These are phyloP conservation scores for Fusarium aywerte DNA, from an alignment of 2,329 filamentous ascomycete species.

Conservation along the genomic window DNA sequence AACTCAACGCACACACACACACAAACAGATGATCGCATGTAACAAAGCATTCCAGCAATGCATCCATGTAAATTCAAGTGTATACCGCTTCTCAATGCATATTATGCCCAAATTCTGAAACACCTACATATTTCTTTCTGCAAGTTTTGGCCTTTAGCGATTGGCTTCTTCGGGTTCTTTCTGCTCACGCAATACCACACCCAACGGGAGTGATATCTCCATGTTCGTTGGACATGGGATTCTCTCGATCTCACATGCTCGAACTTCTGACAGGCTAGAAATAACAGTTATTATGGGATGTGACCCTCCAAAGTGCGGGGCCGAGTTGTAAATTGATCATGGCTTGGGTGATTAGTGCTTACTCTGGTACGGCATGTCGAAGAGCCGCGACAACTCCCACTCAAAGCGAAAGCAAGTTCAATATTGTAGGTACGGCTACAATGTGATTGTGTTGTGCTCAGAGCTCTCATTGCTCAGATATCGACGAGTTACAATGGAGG, in stretches of 20 bases:
- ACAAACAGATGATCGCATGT: background rate
- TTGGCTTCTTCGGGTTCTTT: background rate
- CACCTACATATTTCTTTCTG: conserved; percentile 1
- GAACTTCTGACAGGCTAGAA: conserved; percentile 8
- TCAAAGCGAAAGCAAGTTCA: background rate
- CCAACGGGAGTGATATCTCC: background rate
- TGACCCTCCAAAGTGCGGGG: conserved; percentile 26
- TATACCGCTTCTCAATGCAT: background rate
- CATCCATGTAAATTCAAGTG: background rate
- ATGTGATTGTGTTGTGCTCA: background rate
- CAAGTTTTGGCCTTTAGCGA: background rate
- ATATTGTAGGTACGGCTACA: background rate
- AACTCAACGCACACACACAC: background rate
- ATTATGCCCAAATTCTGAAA: conserved; percentile 20
- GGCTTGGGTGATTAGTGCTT: conserved; percentile 30
- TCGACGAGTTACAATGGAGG: conserved; percentile 19
- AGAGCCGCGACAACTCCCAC: conserved; percentile 19
- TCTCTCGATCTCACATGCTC: conserved; percentile 20
- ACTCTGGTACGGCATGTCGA: conserved; percentile 4
- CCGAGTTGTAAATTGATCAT: background rate
- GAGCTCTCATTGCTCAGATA: conserved; percentile 13
- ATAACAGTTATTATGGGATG: conserved; percentile 12
- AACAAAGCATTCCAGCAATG: background rate
- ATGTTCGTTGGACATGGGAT: conserved; percentile 9
- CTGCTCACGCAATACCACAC: background rate